Evolutionary conservation across 768 basidiomycete genomes (phyloP).

Genomic region (Mycena chlorophos): DNA sequence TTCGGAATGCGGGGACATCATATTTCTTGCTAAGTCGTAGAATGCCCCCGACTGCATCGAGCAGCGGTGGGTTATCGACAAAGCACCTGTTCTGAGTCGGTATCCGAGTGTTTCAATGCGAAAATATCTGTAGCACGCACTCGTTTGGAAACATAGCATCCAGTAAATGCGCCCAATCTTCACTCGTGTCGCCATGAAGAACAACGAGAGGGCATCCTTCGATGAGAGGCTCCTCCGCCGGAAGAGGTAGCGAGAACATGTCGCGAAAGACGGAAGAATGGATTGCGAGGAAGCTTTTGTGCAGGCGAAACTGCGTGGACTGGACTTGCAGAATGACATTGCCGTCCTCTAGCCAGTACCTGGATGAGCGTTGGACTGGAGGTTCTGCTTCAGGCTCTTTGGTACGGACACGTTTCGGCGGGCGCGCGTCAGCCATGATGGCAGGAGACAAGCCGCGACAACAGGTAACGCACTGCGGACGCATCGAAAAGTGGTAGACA

Average conservation of each 20-base stretch:
- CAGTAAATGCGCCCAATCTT: conserved; percentile 37
- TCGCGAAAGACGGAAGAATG: conserved; percentile 39
- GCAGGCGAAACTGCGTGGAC: conserved; percentile 35
- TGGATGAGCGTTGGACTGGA: too few species aligned
- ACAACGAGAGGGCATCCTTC: conserved; percentile 36
- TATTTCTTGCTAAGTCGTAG: conserved; percentile 10
- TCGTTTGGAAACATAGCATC: conserved; percentile 30
- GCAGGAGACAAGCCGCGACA: too few species aligned
- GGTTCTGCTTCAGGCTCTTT: too few species aligned
- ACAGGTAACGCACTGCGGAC: too few species aligned
- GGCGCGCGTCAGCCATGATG: too few species aligned
- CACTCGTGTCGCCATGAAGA: conserved; percentile 32
- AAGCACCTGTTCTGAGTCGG: neutral
- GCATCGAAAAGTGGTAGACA: too few species aligned
- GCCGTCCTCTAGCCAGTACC: conserved; percentile 43
- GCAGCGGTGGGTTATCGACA: neutral
- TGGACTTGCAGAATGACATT: conserved; percentile 40
- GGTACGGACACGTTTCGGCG: too few species aligned
- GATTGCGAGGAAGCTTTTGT: conserved; percentile 35
- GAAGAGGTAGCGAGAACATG: conserved; percentile 41
- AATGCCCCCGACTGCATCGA: neutral
- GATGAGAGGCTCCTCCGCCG: conserved; percentile 27
- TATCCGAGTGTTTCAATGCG: neutral
- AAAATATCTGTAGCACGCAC: conserved; percentile 3
- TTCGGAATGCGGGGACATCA: conserved; percentile 3